Conservation (phyloP, 2,329 filamentous ascomycete species). For the Aspergillus piperis region DNA sequence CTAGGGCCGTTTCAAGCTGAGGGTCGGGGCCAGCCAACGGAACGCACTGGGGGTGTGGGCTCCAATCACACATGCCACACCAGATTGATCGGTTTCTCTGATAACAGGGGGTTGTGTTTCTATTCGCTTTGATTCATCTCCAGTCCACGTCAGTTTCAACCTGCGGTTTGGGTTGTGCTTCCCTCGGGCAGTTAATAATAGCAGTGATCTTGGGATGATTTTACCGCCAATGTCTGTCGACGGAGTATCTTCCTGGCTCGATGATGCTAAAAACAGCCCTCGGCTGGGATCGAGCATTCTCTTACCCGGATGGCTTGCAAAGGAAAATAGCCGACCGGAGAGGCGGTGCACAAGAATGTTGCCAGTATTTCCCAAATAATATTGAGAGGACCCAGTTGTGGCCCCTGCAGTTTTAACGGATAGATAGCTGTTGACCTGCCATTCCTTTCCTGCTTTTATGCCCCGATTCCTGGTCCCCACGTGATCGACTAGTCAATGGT, state of each 20-base stretch:
- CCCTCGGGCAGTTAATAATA: constrained; percentile 1
- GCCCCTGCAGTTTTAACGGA: not conserved
- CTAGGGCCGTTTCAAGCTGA: constrained; percentile 24
- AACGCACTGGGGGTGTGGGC: constrained; percentile 11
- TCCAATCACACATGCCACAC: constrained; percentile 6
- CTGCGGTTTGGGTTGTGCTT: constrained; percentile 4
- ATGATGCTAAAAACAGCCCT: not conserved
- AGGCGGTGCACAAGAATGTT: constrained; percentile 2
- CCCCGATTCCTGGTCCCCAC: not conserved
- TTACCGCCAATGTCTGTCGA: too few relatives aligned
- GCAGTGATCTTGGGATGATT: not conserved
- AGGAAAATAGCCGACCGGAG: not conserved
- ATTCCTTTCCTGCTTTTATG: not conserved
- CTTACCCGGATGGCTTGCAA: not conserved
- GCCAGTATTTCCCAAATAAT: not conserved
- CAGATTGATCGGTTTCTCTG: constrained; percentile 13
- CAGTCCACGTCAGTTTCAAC: constrained; percentile 20
- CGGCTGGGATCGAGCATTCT: not conserved
- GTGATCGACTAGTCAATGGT: not conserved
- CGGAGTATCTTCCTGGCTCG: too few relatives aligned
- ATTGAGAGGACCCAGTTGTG: not conserved
- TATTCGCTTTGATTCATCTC: constrained; percentile 12
- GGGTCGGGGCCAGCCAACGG: constrained; percentile 16
- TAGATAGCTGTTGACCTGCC: not conserved
- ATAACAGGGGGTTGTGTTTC: constrained; percentile 19